Evolutionary conservation across 768 basidiomycete species (phyloP), one percentile per base, ranked within the genome.

Genomic region (Heimioporus sp.): DNA sequence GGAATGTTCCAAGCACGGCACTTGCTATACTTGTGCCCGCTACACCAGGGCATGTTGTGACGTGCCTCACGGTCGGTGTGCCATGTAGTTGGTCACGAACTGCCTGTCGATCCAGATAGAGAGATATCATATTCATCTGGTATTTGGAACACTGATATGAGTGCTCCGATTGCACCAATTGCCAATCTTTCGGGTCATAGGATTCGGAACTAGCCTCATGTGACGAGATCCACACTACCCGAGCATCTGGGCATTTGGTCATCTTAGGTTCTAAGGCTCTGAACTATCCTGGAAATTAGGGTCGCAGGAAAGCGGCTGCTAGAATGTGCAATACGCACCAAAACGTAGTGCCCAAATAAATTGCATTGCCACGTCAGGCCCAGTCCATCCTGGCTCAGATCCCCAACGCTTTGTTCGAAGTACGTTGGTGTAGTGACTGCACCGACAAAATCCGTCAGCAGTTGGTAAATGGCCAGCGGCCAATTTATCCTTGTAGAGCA

Each of bases 341-440:
- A 69, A 28, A 77, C 77, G 63, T 86, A 93, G 67, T 92, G 90
- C 1, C 86, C 83, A 50, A 93, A 92, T 24, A 92, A 70, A 59
- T 93, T 93, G 53, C 82, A 87, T 63, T 92, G 89, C 89, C 90
- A 94, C 8, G 85, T 80, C 78, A 79, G 86, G 3, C 92, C 92
- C 0, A 92, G 69, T 6, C 85, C 83, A 56, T 94, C 90, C 5
- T 70, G 68, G 55, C 81, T 88, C 45, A 77, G 58, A 55, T 83
- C 78, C 9, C 87, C 89, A 11, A 52, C 62, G 28, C 74, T 66
- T 64, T 93, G 89, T 5, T 73, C 51, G 61, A 85, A 79, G 66
- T 67, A 91, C 13, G 48, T 57, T 2, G 88, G 89, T 4, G 69
- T 51, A 6, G 84, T 82, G 40, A 87, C 65, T 5, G 78, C 73